Percentiles rank a stretch among this genome's conserved stretches.
Evolutionary conservation across 2,329 filamentous ascomycete genomes (phyloP).

Genomic region (Colletotrichum brevisporum): DNA sequence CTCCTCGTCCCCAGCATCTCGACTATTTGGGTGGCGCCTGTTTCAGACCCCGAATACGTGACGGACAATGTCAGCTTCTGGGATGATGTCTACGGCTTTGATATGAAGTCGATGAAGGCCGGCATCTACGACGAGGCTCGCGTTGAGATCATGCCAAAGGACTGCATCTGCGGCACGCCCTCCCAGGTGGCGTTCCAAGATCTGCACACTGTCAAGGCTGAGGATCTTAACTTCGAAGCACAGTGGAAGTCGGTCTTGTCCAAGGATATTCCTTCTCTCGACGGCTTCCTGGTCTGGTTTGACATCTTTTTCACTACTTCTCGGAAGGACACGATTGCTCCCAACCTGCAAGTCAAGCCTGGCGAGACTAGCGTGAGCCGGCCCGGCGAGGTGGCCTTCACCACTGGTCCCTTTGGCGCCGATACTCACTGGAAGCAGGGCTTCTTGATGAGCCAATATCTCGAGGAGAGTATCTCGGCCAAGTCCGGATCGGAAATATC

Average conservation of each 20-base stretch:
- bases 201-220: conserved; percentile 78
- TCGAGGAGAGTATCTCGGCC: conserved; percentile 60
- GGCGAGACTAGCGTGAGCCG: conserved; percentile 72
- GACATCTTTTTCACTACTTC: conserved; percentile 89
- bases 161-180: conserved; percentile 71
- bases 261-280: conserved; percentile 76
- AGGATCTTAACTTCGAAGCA: conserved; percentile 83
- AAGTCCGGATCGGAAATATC: conserved; percentile 71
- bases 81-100: conserved; percentile 94
- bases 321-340: conserved; percentile 63
- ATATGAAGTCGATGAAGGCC: conserved; percentile 91
- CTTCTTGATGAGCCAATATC: conserved; percentile 77
- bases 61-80: conserved; percentile 86
- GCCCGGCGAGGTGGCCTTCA: conserved; percentile 82
- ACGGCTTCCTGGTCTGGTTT: conserved; percentile 94
- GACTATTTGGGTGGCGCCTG: conserved; percentile 85
- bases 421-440: conserved; percentile 95
- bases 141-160: conserved; percentile 77
- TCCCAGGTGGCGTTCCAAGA: conserved; percentile 82
- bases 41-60: conserved; percentile 83
- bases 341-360: conserved; percentile 66
- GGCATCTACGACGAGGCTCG: conserved; percentile 87
- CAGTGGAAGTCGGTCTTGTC: conserved; percentile 75
- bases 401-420: conserved; percentile 82
- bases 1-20: conserved; percentile 90